Evolutionary conservation across 1,284 basidiomycete species (phyloP).

Genomic region (Anthracocystis setariae): DNA sequence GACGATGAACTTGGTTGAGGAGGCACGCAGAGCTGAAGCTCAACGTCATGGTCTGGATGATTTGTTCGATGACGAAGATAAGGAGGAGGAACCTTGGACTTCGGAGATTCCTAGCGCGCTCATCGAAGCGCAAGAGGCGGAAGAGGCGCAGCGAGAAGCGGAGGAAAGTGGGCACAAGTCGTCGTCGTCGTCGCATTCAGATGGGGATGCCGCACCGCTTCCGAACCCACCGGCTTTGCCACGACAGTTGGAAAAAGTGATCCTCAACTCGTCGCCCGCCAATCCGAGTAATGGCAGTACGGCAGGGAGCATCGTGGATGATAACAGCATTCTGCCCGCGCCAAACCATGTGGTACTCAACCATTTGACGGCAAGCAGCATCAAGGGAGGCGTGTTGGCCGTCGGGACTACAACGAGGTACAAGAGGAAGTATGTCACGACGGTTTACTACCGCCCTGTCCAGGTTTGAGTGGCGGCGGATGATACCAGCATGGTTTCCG

Average conservation of each 20-base stretch:
- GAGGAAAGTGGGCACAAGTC: constrained; percentile 16
- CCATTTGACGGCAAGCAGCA: constrained; percentile 94
- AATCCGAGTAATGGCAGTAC: constrained; percentile 44
- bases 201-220: constrained; percentile 25
- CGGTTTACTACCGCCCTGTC: constrained; percentile 76
- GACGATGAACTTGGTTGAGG: constrained; percentile 53
- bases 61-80: constrained; percentile 57
- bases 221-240: constrained; percentile 77
- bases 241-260: constrained; percentile 90
- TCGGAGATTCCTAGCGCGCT: constrained; percentile 67
- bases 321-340: constrained; percentile 90
- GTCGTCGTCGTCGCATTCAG: constrained; percentile 21
- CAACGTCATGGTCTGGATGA: constrained; percentile 58
- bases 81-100: constrained; percentile 66
- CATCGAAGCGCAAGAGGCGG: constrained; percentile 63
- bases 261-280: constrained; percentile 76
- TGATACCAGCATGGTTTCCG: not conserved
- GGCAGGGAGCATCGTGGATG: constrained; percentile 75
- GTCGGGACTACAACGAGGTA: constrained; percentile 94
- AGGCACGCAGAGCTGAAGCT: constrained; percentile 50
- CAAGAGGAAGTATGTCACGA: constrained; percentile 84
- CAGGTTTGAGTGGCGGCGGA: constrained; percentile 70
- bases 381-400: constrained; percentile 90
- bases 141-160: constrained; percentile 59
- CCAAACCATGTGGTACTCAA: constrained; percentile 90